Evolutionary conservation across 768 basidiomycete genomes (phyloP).

Genomic region (Thelephora ganbajun): DNA sequence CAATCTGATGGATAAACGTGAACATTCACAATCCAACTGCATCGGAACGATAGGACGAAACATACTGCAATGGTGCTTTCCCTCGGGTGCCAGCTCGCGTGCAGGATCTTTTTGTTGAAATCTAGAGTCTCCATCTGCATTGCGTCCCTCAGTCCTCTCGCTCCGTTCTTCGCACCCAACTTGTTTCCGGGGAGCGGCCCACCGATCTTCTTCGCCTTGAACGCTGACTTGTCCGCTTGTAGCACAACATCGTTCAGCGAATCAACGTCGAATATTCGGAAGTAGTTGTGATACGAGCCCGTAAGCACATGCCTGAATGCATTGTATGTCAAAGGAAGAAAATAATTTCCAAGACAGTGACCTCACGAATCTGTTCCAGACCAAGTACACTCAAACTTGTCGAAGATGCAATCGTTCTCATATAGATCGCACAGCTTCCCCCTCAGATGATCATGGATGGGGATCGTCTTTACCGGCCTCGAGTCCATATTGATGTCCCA

Average conservation of each 20-base stretch:
- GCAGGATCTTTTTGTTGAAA: constrained; percentile 96
- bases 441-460: constrained; percentile 95
- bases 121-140: constrained; percentile 88
- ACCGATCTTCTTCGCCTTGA: constrained; percentile 98
- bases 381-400: constrained; percentile 99
- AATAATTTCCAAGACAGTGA: constrained; percentile 10
- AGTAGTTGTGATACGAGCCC: constrained; percentile 99
- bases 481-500: constrained; percentile 99
- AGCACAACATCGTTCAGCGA: constrained; percentile 79
- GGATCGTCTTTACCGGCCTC: constrained; percentile 91
- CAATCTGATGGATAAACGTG: constrained; percentile 42
- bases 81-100: constrained; percentile 93
- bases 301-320: constrained; percentile 77
- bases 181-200: constrained; percentile 67
- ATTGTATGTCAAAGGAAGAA: constrained; percentile 2
- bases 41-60: constrained; percentile 8
- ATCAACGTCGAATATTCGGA: constrained; percentile 95
- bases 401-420: constrained; percentile 99
- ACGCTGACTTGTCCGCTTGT: constrained; percentile 98
- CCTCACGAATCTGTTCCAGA: constrained; percentile 89
- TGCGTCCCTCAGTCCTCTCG: constrained; percentile 67
- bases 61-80: constrained; percentile 96
- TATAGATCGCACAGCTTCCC: constrained; percentile 97
- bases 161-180: constrained; percentile 59
- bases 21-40: constrained; percentile 1